Evolutionary conservation across 192 early-diverging fungal species (phyloP).

Genomic region (Umbelopsis isabellina): DNA sequence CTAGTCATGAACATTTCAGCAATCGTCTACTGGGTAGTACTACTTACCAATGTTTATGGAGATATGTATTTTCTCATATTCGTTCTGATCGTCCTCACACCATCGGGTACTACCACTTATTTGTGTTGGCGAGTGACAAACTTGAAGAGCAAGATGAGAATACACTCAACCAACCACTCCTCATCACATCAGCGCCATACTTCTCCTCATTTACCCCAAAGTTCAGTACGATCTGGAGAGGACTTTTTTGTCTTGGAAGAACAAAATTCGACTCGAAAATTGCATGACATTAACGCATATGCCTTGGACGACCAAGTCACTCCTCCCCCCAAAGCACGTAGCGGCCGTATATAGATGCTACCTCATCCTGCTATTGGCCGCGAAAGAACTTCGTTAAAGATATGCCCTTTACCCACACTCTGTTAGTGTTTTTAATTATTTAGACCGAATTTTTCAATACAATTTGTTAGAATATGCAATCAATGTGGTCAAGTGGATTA

Average conservation of each 20-base stretch:
- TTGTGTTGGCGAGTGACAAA: conserved; percentile 15
- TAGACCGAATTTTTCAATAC: no score
- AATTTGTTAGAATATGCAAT: no score
- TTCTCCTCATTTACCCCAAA: conserved; percentile 14
- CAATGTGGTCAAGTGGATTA: no score
- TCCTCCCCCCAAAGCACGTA: conserved; percentile 1
- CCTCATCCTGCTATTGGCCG: not conserved
- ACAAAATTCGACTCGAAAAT: not conserved
- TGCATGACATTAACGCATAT: not conserved
- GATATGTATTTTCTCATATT: conserved; percentile 22
- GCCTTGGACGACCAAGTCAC: conserved; percentile 3
- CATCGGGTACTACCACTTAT: conserved; percentile 19
- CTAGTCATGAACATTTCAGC: conserved; percentile 19
- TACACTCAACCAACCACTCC: not conserved
- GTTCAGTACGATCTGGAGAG: not conserved
- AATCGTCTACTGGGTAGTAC: conserved; percentile 15
- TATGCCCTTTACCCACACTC: no score
- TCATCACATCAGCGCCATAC: conserved; percentile 5
- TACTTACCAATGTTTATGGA: conserved; percentile 15
- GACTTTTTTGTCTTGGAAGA: conserved; percentile 22
- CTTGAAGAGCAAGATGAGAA: conserved; percentile 13
- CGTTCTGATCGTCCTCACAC: conserved; percentile 21
- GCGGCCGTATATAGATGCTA: not conserved
- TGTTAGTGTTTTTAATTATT: no score
- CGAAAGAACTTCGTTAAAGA: no score